Conservation (phyloP, 306 rosid genomes). For the Quercus agrifolia region DNA sequence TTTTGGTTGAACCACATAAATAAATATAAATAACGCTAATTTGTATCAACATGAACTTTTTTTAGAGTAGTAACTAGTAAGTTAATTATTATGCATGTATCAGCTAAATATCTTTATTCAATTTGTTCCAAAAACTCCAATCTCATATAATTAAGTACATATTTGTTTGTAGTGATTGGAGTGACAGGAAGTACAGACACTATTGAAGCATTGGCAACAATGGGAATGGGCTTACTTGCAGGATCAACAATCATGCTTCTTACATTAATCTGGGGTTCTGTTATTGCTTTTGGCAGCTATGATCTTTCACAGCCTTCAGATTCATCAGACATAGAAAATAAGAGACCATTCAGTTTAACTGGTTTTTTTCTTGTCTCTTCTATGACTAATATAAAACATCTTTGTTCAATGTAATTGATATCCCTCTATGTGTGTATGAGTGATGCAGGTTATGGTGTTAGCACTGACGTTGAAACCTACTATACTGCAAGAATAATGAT, state of each 20-base stretch:
- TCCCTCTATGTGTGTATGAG: neutral
- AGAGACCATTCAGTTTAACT: slow-evolving; percentile 18
- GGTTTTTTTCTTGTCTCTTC: slow-evolving; percentile 2
- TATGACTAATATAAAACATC: no score
- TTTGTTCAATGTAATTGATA: no score
- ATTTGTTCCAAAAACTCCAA: neutral
- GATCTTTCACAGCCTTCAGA: slow-evolving; percentile 26
- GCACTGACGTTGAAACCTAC: slow-evolving; percentile 22
- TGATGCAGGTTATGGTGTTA: slow-evolving; percentile 33
- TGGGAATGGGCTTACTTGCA: slow-evolving; percentile 28
- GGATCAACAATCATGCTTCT: slow-evolving; percentile 37
- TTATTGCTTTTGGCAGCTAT: slow-evolving; percentile 30
- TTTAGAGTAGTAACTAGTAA: no score
- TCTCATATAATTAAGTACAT: neutral
- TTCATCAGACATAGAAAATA: slow-evolving; percentile 1
- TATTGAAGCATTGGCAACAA: slow-evolving; percentile 6
- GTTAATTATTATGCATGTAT: neutral
- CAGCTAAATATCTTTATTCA: neutral
- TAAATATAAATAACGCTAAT: no score
- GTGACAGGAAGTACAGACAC: slow-evolving; percentile 20
- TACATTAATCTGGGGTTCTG: slow-evolving; percentile 33
- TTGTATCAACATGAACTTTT: no score
- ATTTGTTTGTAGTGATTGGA: slow-evolving; percentile 21
- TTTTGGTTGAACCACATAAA: neutral
- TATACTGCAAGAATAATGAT: slow-evolving; percentile 30